Percentiles rank a stretch among this genome's conserved stretches.
Conservation (phyloP, 495 filamentous ascomycete species). For the Parmelia sp. region DNA sequence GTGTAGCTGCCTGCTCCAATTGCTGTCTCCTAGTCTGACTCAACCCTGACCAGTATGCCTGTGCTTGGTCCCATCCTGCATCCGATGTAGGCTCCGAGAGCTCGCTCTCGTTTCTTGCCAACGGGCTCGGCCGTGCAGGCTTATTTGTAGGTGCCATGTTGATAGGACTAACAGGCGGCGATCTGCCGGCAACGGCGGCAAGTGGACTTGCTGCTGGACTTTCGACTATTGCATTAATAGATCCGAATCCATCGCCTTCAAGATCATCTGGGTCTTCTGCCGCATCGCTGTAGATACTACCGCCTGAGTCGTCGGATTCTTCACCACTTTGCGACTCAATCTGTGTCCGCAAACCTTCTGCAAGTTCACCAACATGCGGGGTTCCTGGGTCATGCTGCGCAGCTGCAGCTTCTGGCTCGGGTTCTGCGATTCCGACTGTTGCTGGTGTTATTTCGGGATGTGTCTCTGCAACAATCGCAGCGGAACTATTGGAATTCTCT, state of each 20-base stretch:
- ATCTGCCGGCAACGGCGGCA: constrained; percentile 7
- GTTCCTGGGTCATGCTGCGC: constrained; percentile 20
- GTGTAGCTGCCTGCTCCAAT: constrained; percentile 48
- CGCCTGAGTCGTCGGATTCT: constrained; percentile 46
- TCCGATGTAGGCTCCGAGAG: constrained; percentile 28
- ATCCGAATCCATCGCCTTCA: constrained; percentile 70
- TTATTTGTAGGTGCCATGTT: constrained; percentile 12
- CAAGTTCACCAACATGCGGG: constrained; percentile 30
- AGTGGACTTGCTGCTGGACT: constrained; percentile 37
- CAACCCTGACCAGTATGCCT: constrained; percentile 59
- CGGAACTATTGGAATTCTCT: constrained; percentile 4
- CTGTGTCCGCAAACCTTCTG: constrained; percentile 27
- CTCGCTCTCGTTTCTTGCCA: constrained; percentile 19
- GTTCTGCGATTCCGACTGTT: constrained; percentile 36
- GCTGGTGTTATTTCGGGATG: constrained; percentile 33
- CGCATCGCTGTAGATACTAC: constrained; percentile 83
- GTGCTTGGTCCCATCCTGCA: constrained; percentile 55
- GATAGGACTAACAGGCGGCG: neutral
- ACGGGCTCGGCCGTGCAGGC: constrained; percentile 10
- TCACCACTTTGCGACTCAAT: constrained; percentile 30
- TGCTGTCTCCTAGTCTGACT: constrained; percentile 50
- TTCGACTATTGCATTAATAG: constrained; percentile 77
- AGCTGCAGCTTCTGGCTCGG: constrained; percentile 26
- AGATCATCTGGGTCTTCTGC: constrained; percentile 65
- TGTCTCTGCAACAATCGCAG: constrained; percentile 9